Conservation (phyloP, 495 filamentous ascomycete genomes). For the Cenococcum geophilum region DNA sequence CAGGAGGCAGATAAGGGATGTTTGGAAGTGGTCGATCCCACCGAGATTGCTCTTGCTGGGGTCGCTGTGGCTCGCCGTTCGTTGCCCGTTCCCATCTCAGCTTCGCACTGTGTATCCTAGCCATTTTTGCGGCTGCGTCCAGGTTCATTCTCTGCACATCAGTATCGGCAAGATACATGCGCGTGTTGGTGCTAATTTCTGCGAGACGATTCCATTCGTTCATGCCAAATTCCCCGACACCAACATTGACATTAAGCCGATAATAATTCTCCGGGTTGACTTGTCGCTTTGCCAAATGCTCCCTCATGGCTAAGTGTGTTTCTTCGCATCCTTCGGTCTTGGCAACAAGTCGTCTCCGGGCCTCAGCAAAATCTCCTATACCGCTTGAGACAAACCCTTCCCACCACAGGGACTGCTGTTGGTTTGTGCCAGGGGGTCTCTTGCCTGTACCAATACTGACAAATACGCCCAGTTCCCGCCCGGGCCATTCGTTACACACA, state of each 20-base stretch:
- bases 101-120: conserved; percentile 70
- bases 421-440: conserved; percentile 64
- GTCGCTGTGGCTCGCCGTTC: conserved; percentile 10
- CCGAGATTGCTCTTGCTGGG: conserved; percentile 3
- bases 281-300: conserved; percentile 66
- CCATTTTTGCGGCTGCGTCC: conserved; percentile 72
- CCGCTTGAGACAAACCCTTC: conserved; percentile 75
- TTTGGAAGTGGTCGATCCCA: conserved; percentile 33
- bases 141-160: conserved; percentile 68
- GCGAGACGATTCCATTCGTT: conserved; percentile 93
- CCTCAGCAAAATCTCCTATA: conserved; percentile 80
- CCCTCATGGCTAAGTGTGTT: conserved; percentile 78
- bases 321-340: conserved; percentile 95
- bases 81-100: conserved; percentile 38
- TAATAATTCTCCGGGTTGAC: conserved; percentile 91
- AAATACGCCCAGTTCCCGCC: conserved; percentile 81
- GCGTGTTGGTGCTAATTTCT: conserved; percentile 88
- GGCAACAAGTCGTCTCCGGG: conserved; percentile 68
- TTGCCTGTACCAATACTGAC: conserved; percentile 90
- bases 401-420: conserved; percentile 73
- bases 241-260: conserved; percentile 93
- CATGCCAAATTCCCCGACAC: conserved; percentile 97
- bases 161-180: conserved; percentile 67
- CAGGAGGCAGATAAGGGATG: conserved; percentile 35
- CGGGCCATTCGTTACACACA: conserved; percentile 86